Base-by-base conservation (phyloP, 2,329 filamentous ascomycete species). In the Aureobasidium sp. region DNA sequence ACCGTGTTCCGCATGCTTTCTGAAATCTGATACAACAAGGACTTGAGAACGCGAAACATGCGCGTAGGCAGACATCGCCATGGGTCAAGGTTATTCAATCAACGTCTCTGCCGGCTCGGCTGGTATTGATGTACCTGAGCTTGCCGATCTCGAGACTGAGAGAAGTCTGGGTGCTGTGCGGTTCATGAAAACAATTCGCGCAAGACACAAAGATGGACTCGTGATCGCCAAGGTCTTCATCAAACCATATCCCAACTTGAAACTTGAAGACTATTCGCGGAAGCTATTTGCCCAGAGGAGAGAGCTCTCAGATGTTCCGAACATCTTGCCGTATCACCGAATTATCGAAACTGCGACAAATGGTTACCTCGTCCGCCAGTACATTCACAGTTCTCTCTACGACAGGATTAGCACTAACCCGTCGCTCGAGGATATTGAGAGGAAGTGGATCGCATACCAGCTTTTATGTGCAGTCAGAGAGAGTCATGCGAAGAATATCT, bases 381-480 rank as follows among this genome's bases (percentile, higher is more conserved):
- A 90, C 73, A 86, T 97, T 64, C 94, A 97, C 76, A 97, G 89
- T 79, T 97, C 94, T 27, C 83, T 99, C 5, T 99, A 99, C 77
- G 94, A 99, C 77, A 89, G 94, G 60, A 86, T 99, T 75, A 96
- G 94, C 75, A 99, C 94, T 9, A 86, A 95, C 8, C 95, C 94
- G 0, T 99, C 99, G 69, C 80, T 97, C 11, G 95, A 99, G 75
- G 90, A 96, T 67, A 94, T 99, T 67, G 94, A 99, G 75, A 97
- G 97, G 82, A 97, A 96, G 78, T 99, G 94, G 94, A 83, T 99
- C 56, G 90, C 93, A 0, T 99, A 96, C 70, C 94, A 99, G 77
- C 83, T 99, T 2, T 82, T 99, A 12, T 97, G 91, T 74, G 92
- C 90, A 2, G 79, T 99, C 63, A 87, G 92, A 62, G 95, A 99